Evolutionary conservation across 2,329 filamentous ascomycete genomes (phyloP).

Genomic region (Alternaria consortialis): DNA sequence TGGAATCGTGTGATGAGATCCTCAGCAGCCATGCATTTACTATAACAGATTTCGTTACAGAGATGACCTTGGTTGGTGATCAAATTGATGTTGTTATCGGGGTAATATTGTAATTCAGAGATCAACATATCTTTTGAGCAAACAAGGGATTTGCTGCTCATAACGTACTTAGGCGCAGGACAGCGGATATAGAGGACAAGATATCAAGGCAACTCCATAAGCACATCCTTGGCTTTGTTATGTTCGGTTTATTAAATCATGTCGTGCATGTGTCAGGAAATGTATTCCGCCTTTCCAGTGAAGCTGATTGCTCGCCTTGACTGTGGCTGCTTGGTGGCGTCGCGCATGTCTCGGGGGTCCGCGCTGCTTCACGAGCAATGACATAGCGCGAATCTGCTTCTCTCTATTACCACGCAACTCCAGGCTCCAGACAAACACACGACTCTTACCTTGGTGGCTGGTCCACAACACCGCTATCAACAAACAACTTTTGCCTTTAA

Average conservation of each 20-base stretch:
- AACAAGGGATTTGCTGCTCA: neutral
- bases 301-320: neutral
- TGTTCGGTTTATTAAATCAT: neutral
- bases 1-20: neutral
- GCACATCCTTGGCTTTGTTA: neutral
- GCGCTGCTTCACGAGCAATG: constrained; percentile 19
- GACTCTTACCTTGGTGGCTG: constrained; percentile 24
- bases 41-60: neutral
- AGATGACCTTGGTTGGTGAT: neutral
- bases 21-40: neutral
- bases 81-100: neutral
- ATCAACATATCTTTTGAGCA: neutral
- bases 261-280: neutral
- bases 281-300: neutral
- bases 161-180: neutral
- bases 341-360: constrained; percentile 18
- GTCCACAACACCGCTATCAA: constrained; percentile 22
- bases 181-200: neutral
- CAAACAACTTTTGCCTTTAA: neutral
- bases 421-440: constrained; percentile 4
- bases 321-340: constrained; percentile 6
- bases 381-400: constrained; percentile 25
- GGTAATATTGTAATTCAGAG: neutral
- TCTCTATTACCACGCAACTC: constrained; percentile 13
- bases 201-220: neutral